phyloP scores from a whole-genome alignment of 176 grass and related monocot genomes.

The Carex parvula region DNA sequence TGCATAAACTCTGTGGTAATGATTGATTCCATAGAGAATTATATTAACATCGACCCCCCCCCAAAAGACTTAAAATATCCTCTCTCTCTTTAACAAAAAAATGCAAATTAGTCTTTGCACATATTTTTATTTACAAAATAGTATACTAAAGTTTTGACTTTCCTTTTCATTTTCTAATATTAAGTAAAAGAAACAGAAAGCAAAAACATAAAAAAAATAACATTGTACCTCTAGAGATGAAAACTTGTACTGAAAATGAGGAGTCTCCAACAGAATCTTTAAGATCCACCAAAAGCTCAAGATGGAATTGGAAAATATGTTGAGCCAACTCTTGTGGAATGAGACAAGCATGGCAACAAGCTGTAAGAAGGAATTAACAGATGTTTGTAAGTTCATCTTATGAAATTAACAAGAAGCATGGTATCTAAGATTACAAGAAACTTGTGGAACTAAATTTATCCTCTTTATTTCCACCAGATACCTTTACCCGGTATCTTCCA shows the following conservation, averaged over 20 bases:
- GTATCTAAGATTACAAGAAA: background rate
- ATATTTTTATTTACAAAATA: background rate
- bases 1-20: background rate
- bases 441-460: conserved; percentile 7
- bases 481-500: background rate
- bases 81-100: background rate
- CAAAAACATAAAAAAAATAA: conserved; percentile 8
- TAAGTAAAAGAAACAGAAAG: background rate
- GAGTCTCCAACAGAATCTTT: conserved; percentile 69
- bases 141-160: background rate
- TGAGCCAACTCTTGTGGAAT: conserved; percentile 43
- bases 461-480: background rate
- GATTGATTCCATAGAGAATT: background rate
- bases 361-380: conserved; percentile 36
- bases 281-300: conserved; percentile 76
- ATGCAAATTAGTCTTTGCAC: background rate
- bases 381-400: background rate
- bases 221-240: conserved; percentile 47
- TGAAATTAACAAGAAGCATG: background rate
- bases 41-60: background rate
- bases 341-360: conserved; percentile 38
- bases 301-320: conserved; percentile 55
- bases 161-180: background rate
- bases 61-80: background rate
- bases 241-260: conserved; percentile 72